Base-by-base conservation (phyloP, 2,329 filamentous ascomycete genomes). In the Gremmenia infestans region DNA sequence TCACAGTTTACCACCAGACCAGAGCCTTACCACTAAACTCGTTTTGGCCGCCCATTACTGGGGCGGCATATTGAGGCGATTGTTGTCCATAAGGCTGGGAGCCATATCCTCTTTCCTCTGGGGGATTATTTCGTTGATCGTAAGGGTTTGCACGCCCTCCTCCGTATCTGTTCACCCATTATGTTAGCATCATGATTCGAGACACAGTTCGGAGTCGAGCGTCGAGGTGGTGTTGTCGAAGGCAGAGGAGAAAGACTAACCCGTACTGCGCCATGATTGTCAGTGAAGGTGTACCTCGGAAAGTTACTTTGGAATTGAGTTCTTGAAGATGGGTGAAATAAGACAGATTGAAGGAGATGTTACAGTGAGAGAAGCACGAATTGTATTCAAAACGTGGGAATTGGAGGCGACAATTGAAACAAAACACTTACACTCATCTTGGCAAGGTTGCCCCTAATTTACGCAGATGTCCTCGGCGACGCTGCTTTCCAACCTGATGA, bases 61-160 rank as follows among this genome's bases (percentile, higher is more conserved):
- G 68, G 78, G 78, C 72, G 74, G 76, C 75, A 62, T 71, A 67
- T 17, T 68, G 54, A 28, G 28, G 28, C 7, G 28, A 28, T 28
- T 28, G 25, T 7, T 23, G 52, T 50, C 53, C 48, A 23, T 57
- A 57, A 52, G 40, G 42, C 3, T 45, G 19, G 0, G 42, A 7
- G 5, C 2, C 42, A 11, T 45, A 63, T 11, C 46, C 49, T 28
- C 32, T 19, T 4, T 50, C 36, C 22, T 52, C 52, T 39, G 55
- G 63, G 49, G 65, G 63, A 37, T 70, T 72, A 58, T 76, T 75
- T 68, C 78, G 74, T 67, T 85, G 74, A 66, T 83, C 81, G 65
- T 81, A 86, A 54, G 82, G 82, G 72, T 86, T 84, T 58, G 73
- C 71, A 63, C 72, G 72, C 55, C 74, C 75, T 60, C 78, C 77